phyloP scores from a whole-genome alignment of 1,139 yeast species.

The Debaryomyces udenii region DNA sequence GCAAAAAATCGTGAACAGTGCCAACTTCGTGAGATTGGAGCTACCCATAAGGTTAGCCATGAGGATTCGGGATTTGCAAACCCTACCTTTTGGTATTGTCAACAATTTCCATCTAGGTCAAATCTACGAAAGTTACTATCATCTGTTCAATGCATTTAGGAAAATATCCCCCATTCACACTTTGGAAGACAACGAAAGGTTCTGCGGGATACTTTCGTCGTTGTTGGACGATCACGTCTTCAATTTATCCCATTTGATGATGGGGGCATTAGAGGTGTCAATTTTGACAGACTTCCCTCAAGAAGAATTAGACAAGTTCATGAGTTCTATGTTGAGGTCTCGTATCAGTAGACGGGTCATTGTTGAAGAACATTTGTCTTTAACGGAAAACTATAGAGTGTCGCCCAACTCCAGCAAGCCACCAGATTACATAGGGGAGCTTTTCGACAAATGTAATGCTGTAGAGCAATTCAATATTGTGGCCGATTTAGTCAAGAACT shows the following conservation, averaged over 20 bases:
- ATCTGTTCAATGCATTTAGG: constrained; percentile 83
- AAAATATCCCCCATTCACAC: constrained; percentile 67
- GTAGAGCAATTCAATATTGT: constrained; percentile 59
- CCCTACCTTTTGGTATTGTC: constrained; percentile 79
- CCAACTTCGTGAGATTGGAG: constrained; percentile 85
- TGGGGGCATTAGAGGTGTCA: constrained; percentile 89
- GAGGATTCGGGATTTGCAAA: constrained; percentile 77
- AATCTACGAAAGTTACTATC: constrained; percentile 86
- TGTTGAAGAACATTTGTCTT: constrained; percentile 85
- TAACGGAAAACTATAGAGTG: constrained; percentile 62
- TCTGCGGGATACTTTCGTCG: constrained; percentile 63
- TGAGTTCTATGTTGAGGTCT: constrained; percentile 77
- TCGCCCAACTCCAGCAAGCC: constrained; percentile 53
- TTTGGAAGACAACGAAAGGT: constrained; percentile 71
- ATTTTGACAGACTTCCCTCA: constrained; percentile 65
- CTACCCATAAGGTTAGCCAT: constrained; percentile 82
- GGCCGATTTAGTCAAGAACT: constrained; percentile 51
- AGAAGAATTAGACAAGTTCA: constrained; percentile 64
- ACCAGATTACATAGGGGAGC: constrained; percentile 81
- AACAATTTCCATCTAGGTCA: constrained; percentile 84
- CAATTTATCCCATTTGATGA: constrained; percentile 83
- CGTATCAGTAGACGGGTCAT: constrained; percentile 88
- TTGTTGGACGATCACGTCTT: constrained; percentile 77
- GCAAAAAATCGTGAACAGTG: constrained; percentile 77
- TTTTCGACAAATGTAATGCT: constrained; percentile 78